Conservation (phyloP, 2,329 filamentous ascomycete genomes). For the Elsinoe fawcettii region DNA sequence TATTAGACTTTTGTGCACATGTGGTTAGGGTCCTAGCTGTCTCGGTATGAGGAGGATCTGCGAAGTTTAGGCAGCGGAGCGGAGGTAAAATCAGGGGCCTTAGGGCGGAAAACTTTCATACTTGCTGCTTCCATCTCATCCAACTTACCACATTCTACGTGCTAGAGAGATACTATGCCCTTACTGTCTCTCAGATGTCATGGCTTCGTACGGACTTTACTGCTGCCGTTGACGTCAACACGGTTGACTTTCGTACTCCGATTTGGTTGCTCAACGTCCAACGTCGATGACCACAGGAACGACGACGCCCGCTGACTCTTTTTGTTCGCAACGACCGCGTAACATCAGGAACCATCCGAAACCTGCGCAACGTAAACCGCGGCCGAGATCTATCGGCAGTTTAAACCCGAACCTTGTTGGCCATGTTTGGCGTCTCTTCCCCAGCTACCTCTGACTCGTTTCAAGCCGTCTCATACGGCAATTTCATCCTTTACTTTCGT, state of each 20-base stretch:
- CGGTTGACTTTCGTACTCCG: neutral
- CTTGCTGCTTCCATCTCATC: neutral
- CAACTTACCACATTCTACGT: neutral
- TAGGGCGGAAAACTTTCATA: neutral
- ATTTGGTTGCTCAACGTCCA: neutral
- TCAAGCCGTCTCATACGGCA: neutral
- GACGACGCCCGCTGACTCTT: neutral
- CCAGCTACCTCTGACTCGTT: neutral
- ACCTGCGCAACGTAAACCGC: neutral
- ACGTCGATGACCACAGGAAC: slow-evolving; percentile 2
- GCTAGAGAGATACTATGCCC: neutral
- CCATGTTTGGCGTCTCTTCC: neutral
- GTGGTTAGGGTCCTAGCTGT: neutral
- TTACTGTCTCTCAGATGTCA: neutral
- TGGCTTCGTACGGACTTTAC: neutral
- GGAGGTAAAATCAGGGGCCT: neutral
- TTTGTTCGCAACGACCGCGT: neutral
- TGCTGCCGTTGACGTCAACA: neutral
- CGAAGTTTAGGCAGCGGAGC: neutral
- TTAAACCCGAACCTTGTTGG: neutral
- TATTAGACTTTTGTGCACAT: neutral
- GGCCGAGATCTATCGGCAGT: slow-evolving; percentile 2
- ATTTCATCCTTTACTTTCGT: neutral
- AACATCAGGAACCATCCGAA: slow-evolving; percentile 1
- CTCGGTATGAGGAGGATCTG: neutral